phyloP scores from a whole-genome alignment of 1,284 basidiomycete species.

The Neotropicomus parvogracilis region DNA sequence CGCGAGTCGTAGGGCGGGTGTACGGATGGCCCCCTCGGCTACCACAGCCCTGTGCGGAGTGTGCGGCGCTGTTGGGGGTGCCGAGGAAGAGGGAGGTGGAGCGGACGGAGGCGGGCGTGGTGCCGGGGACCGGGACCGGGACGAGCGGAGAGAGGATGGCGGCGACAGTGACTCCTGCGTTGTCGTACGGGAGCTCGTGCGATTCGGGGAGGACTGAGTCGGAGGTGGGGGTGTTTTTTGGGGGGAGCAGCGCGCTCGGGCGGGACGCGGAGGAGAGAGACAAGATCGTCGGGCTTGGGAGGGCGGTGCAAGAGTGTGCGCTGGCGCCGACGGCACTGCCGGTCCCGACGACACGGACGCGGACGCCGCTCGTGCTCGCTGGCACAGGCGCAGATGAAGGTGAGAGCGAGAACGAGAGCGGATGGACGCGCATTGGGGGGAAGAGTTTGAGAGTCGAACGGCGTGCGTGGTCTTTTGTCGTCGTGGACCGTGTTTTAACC shows the following conservation, averaged over 20 bases:
- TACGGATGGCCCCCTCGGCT: slow-evolving; percentile 25
- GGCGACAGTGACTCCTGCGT: neutral
- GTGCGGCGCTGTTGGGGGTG: neutral
- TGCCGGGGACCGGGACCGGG: neutral
- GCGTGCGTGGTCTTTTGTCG: slow-evolving; percentile 6
- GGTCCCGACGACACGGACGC: no score
- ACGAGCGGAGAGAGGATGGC: neutral
- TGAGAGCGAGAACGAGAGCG: neutral
- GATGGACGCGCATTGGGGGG: neutral
- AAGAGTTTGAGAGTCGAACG: neutral
- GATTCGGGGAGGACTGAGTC: slow-evolving; percentile 10
- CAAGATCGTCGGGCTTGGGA: slow-evolving; percentile 3
- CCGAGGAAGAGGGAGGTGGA: neutral
- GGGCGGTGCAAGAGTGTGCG: slow-evolving; percentile 1
- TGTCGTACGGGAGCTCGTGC: slow-evolving; percentile 17
- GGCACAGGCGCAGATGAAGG: neutral
- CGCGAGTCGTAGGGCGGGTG: slow-evolving; percentile 9
- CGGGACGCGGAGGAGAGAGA: slow-evolving; percentile 3
- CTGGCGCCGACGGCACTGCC: no score
- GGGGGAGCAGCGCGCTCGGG: neutral
- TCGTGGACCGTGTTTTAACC: slow-evolving; percentile 3
- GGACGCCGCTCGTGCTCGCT: neutral
- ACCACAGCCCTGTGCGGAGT: slow-evolving; percentile 4
- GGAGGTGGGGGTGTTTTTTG: slow-evolving; percentile 1
- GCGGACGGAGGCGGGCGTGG: neutral